Base-by-base conservation (phyloP, 208 protist genomes). In the Tritrichomonas foetus region DNA sequence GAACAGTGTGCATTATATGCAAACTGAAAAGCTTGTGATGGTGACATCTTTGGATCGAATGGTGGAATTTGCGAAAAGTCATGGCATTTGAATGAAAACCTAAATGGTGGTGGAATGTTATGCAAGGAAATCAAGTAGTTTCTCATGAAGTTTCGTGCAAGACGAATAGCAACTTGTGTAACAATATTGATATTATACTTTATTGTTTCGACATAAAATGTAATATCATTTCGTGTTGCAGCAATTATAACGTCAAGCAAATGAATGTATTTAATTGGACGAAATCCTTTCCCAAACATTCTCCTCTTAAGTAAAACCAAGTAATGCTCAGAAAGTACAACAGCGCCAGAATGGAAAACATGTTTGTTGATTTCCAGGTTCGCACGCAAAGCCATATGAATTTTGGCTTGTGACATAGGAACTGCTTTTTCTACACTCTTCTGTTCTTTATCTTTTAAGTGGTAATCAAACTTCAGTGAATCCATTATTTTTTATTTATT, bases 391-490 rank as follows among this genome's bases (percentile, higher is more conserved):
- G 74, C 74, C 1, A 82, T 50, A 44, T 50, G 41, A 50, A 82
- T 82, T 41, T 82, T 82, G 1, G 74, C 33, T 44, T 82, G 74
- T 20, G 47, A 50, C 16, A 82, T 1, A 2, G 74, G 74, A n/a
- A 82, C 74, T 33, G 50, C 14, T 53, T 50, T 82, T 53, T 82
- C 74, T n/a, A 82, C 74, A n/a, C 41, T 82, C 41, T 82, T 50
- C 30, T 36, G n/a, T 82, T 82, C 74, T 25, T 82, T 25, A 33
- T 33, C 41, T n/a, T 50, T 36, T 82, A 82, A 50, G 74, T 82
- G 74, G 50, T 82, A 82, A 82, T 82, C 74, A 82, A 82, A 82
- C 1, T 27, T 44, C n/a, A n/a, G n/a, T n/a, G n/a, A n/a, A n/a
- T n/a, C n/a, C n/a, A n/a, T n/a, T n/a, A n/a, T n/a, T n/a, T n/a